Percentiles rank a stretch among this genome's conserved stretches.
phyloP scores from a whole-genome alignment of 768 basidiomycete genomes.

The Suillus clintonianus region DNA sequence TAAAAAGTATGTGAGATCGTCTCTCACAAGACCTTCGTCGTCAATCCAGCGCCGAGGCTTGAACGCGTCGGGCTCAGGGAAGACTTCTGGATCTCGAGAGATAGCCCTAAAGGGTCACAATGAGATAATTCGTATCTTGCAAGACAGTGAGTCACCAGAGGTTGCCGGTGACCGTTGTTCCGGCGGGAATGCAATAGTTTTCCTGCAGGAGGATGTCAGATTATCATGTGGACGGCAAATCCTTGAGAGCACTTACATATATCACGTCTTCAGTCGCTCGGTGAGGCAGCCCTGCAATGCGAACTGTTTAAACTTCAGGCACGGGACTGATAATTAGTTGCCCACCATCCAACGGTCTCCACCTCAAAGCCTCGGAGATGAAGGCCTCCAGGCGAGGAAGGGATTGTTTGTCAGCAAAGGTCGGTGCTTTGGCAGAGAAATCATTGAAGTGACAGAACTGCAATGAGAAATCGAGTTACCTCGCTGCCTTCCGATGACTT shows the following conservation, averaged over 20 bases:
- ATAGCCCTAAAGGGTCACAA: neutral
- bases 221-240: neutral
- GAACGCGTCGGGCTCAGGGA: conserved; percentile 21
- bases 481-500: conserved; percentile 42
- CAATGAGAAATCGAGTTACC: neutral
- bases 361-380: neutral
- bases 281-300: neutral
- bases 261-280: neutral
- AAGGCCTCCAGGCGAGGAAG: neutral
- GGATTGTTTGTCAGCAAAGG: neutral
- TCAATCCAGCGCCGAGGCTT: conserved; percentile 25
- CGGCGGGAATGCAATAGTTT: conserved; percentile 23
- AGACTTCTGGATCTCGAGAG: conserved; percentile 5
- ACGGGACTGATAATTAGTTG: neutral
- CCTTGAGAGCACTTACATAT: neutral
- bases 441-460: conserved; percentile 11
- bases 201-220: conserved; percentile 14
- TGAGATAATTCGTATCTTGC: neutral
- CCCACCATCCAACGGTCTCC: neutral
- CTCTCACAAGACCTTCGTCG: conserved; percentile 46
- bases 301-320: conserved; percentile 4
- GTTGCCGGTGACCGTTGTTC: conserved; percentile 20
- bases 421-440: conserved; percentile 3
- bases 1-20: conserved; percentile 49
- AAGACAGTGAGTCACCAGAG: conserved; percentile 10